Base-by-base conservation (phyloP, 148 eudicot genomes). In the Rheum nobile region DNA sequence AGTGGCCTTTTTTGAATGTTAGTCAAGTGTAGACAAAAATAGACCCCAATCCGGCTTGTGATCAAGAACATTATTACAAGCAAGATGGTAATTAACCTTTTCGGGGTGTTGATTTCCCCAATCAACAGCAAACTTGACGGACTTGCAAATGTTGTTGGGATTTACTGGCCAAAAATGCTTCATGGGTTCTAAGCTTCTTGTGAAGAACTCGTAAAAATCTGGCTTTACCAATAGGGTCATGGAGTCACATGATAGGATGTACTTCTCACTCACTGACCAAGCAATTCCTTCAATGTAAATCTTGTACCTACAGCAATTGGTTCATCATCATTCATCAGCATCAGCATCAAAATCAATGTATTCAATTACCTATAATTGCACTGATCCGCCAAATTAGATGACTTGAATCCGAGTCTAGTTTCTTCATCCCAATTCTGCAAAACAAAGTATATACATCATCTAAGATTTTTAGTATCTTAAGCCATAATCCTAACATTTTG, bases 241-340 rank as follows among this genome's bases (percentile, higher is more conserved):
- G 0, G 90, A 87, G 21, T 85, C 76, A 17, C 88, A 84, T 6
- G 86, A 86, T 44, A 87, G 63, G 72, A 84, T 84, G 71, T 87
- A 87, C 71, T 87, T 87, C 67, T 87, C 85, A 48, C 90, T 87
- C 29, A 84, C 90, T 2, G 88, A 87, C 90, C 90, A 88, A 74
- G 91, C 88, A 1, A 69, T 84, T 74, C 91, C 91, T 74, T 88
- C 91, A 4, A 88, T 88, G 22, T 88, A 88, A 10, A 88, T 80
- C 80, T 88, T 88, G 82, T 77, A 88, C 80, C 91, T 88, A 68
- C 42, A 71, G 1, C 29, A 57, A 44, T 8, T 71, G 38, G 10
- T 31, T 63, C 38, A 63, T 63, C 39, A 29, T 21, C n/a, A n/a
- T n/a, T n/a, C n/a, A n/a, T n/a, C n/a, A n/a, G n/a, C n/a, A n/a